Evolutionary conservation across 352 stramenopile species (phyloP), one percentile per base, ranked within the genome.

Genomic region (Pythium aquatile): DNA sequence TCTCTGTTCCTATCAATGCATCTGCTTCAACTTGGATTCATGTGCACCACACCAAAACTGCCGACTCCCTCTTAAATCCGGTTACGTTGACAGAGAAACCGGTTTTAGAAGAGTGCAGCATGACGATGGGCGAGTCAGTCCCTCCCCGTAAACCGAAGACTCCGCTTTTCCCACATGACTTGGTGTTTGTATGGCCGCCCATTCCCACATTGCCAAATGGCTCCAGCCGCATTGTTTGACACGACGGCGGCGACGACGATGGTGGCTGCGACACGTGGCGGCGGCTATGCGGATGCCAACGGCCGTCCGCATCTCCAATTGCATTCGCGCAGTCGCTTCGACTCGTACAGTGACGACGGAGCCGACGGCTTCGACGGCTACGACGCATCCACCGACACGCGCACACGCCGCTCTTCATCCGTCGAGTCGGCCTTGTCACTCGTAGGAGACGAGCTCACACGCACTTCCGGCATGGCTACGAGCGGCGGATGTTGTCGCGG

Each of bases 401-500:
- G 65, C 46, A 17, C 48, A 20, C 65, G 65, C 20, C 65, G 65
- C 20, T 67, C 65, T 35, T 72, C 65, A 0, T 72, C 65, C 7
- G 65, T 72, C 28, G 65, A 72, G 35, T 72, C 65, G 35, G 65
- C 65, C n/a, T 29, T 72, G 5, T 63, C 65, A 9, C 52, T 67
- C 24, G 54, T 67, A 24, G 55, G 59, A 28, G 58, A 72, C 16
- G 65, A 72, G 46, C 20, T 72, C 26, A 53, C 58, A 16, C 65
- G 65, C 46, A 48, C 24, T 8, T 58, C 56, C 16, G 65, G 58
- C 52, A 72, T 67, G 55, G 8, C 37, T n/a, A 32, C 44, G 6
- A 58, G 49, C 54, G 65, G 65, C 29, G 65, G 65, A 24, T 91
- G 82, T 74, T 93, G 82, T 56, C 63, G 78, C 44, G 80, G 83